These are phyloP conservation scores for Solanum medicagineum DNA, from an alignment of 257 asterid species.

Conservation along the genomic window DNA sequence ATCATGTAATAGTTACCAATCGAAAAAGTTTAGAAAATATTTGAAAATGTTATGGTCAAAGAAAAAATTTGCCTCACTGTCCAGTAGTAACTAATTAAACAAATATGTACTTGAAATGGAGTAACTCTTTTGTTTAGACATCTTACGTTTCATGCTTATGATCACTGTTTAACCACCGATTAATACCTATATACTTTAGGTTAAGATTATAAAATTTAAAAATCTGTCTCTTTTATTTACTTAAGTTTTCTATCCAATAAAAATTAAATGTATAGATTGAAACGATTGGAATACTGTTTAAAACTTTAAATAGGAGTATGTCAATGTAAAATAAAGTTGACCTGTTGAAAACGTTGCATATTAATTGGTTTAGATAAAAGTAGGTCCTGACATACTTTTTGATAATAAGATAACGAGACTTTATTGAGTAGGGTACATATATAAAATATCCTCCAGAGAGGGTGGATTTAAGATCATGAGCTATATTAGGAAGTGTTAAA, in stretches of 20 bases:
- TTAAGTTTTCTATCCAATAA: not conserved
- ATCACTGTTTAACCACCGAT: not conserved
- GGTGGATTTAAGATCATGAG: not conserved
- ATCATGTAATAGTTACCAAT: too few species aligned
- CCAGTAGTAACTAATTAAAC: not conserved
- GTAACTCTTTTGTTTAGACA: not conserved
- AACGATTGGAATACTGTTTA: not conserved
- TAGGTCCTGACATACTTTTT: not conserved
- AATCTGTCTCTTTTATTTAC: not conserved
- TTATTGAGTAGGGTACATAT: not conserved
- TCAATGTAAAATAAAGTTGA: not conserved
- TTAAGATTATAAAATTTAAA: not conserved
- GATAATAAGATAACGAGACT: not conserved
- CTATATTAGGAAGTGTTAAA: too few species aligned
- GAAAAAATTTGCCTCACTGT: not conserved
- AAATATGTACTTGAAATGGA: too few species aligned
- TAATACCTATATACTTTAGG: not conserved
- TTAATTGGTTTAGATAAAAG: not conserved
- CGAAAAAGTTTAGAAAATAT: too few species aligned
- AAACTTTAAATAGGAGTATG: not conserved
- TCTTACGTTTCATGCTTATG: too few species aligned
- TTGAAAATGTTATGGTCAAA: not conserved
- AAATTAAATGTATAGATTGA: not conserved
- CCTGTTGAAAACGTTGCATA: not conserved
- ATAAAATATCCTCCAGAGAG: not conserved